A percentile compares a stretch with the other conserved stretches of the same genome.
These are phyloP conservation scores for Coleophoma cylindrospora DNA, from an alignment of 2,329 filamentous ascomycete species.

Conservation along the genomic window DNA sequence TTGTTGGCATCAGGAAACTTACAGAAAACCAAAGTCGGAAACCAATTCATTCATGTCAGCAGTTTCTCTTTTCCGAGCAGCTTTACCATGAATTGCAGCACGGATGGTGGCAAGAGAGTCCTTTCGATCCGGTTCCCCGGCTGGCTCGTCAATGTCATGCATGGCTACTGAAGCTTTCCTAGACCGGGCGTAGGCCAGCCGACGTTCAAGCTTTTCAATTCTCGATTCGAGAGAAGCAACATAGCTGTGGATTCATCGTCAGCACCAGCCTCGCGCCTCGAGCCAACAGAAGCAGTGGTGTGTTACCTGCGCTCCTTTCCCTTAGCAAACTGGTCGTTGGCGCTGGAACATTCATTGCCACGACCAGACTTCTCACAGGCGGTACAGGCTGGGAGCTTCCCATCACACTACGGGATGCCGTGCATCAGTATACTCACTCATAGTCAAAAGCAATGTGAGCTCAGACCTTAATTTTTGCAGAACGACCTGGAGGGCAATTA, in stretches of 20 bases:
- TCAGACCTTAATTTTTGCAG: slow-evolving; percentile 82
- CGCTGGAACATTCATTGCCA: slow-evolving; percentile 82
- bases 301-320: slow-evolving; percentile 83
- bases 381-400: slow-evolving; percentile 90
- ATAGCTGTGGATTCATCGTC: slow-evolving; percentile 50
- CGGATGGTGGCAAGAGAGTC: slow-evolving; percentile 58
- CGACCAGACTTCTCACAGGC: slow-evolving; percentile 91
- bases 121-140: slow-evolving; percentile 49
- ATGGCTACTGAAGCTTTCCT: slow-evolving; percentile 67
- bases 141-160: slow-evolving; percentile 50
- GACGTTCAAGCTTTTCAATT: slow-evolving; percentile 81
- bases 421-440: slow-evolving; percentile 11
- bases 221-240: slow-evolving; percentile 91
- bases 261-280: too few species aligned
- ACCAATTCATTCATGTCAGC: slow-evolving; percentile 88
- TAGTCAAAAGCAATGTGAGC: slow-evolving; percentile 1
- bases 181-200: slow-evolving; percentile 63
- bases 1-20: slow-evolving; percentile 26
- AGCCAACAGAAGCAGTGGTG: too few species aligned
- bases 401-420: slow-evolving; percentile 63
- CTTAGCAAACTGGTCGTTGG: slow-evolving; percentile 91
- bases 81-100: slow-evolving; percentile 60
- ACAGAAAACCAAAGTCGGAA: slow-evolving; percentile 91
- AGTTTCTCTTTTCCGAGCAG: slow-evolving; percentile 64
- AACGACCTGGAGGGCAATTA: slow-evolving; percentile 49